A percentile compares a stretch with the other conserved stretches of the same genome.
phyloP scores from a whole-genome alignment of 805 yeast species.

The Nakazawaea pomicola region DNA sequence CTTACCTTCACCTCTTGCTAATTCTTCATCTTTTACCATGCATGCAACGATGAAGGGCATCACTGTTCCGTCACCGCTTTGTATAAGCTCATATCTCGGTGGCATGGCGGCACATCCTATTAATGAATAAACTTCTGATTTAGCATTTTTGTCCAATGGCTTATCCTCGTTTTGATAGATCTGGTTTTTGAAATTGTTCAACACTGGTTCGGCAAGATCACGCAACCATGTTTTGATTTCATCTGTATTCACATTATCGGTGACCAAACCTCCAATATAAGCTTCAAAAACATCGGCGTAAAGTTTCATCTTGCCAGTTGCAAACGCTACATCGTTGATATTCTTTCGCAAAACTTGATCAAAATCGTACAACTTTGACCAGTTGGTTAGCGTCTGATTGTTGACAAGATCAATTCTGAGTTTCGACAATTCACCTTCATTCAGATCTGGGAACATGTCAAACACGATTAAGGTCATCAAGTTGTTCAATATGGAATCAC shows the following conservation, averaged over 20 bases:
- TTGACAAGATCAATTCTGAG: constrained; percentile 67
- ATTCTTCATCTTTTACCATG: constrained; percentile 52
- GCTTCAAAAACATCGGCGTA: constrained; percentile 93
- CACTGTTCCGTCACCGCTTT: constrained; percentile 35
- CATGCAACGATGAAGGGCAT: constrained; percentile 61
- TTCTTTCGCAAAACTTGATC: constrained; percentile 49
- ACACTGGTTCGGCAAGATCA: constrained; percentile 43
- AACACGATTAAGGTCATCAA: constrained; percentile 67
- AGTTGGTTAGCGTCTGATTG: constrained; percentile 65
- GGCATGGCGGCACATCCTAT: constrained; percentile 71
- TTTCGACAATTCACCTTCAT: constrained; percentile 78
- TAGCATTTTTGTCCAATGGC: constrained; percentile 61
- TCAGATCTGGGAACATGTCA: constrained; percentile 57
- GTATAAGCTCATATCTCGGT: constrained; percentile 50
- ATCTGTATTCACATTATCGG: constrained; percentile 45
- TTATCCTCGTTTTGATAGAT: constrained; percentile 27
- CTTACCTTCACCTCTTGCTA: constrained; percentile 72
- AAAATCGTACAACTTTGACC: constrained; percentile 66
- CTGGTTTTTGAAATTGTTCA: constrained; percentile 26
- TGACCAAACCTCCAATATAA: constrained; percentile 77
- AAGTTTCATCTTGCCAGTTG: constrained; percentile 58
- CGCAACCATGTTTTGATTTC: constrained; percentile 54
- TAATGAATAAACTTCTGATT: constrained; percentile 68
- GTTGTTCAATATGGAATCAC: constrained; percentile 78
- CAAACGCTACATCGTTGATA: constrained; percentile 38